phyloP scores from a whole-genome alignment of 371 early-diverging fungal genomes.

The Chytridium lagenaria region DNA sequence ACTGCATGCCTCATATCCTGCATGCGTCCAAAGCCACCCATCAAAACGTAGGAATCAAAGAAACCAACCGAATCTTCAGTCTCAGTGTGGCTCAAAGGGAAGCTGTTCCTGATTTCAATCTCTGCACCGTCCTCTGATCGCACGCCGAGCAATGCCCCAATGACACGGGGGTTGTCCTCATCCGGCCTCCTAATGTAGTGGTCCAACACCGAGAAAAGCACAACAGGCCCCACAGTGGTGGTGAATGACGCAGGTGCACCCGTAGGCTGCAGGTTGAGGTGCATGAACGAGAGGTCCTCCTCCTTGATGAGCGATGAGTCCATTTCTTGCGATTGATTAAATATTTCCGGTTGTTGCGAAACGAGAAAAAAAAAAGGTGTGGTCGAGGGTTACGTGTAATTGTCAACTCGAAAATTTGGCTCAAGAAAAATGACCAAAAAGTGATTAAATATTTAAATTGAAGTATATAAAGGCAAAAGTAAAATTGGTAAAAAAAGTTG shows the following conservation, averaged over 20 bases:
- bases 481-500: too few species aligned
- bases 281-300: slow-evolving; percentile 1
- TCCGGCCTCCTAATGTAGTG: slow-evolving; percentile 88
- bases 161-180: slow-evolving; percentile 73
- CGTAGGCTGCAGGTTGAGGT: slow-evolving; percentile 18
- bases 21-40: not conserved
- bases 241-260: slow-evolving; percentile 52
- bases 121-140: slow-evolving; percentile 82
- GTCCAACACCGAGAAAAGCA: slow-evolving; percentile 90
- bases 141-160: slow-evolving; percentile 87
- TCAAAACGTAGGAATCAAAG: slow-evolving; percentile 31
- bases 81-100: slow-evolving; percentile 71
- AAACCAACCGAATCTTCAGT: slow-evolving; percentile 28
- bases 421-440: too few species aligned
- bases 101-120: slow-evolving; percentile 88
- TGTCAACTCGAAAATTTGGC: too few species aligned
- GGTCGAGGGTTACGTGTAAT: too few species aligned
- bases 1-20: not conserved
- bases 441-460: too few species aligned
- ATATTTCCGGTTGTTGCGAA: not conserved
- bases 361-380: slow-evolving; percentile 8
- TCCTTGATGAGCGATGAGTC: not conserved
- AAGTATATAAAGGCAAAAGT: too few species aligned
- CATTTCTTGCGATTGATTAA: not conserved
- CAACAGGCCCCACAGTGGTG: slow-evolving; percentile 79